Evolutionary conservation across 2,329 filamentous ascomycete species (phyloP).

Genomic region (Metarhizium sp.): DNA sequence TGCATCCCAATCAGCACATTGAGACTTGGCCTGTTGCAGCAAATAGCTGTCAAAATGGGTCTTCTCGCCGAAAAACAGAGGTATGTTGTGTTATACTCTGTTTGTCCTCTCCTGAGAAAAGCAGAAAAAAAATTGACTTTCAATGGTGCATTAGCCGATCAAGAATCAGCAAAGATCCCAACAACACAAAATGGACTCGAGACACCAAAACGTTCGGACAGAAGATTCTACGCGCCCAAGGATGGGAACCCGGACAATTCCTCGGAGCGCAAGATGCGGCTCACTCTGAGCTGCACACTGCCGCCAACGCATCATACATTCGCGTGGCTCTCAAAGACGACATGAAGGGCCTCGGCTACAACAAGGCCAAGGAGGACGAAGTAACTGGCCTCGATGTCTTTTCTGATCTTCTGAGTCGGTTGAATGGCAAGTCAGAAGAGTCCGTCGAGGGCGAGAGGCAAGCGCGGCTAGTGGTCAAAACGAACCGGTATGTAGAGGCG

Average conservation of each 20-base stretch:
- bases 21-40: background rate
- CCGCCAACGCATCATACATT: conserved; percentile 77
- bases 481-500: conserved; percentile 62
- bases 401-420: conserved; percentile 72
- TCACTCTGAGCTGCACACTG: conserved; percentile 68
- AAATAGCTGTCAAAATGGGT: conserved; percentile 20
- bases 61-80: conserved; percentile 26
- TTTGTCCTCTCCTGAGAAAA: background rate
- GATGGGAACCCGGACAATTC: conserved; percentile 79
- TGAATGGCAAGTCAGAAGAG: conserved; percentile 81
- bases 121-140: conserved; percentile 7
- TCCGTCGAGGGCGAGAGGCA: conserved; percentile 61
- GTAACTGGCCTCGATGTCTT: conserved; percentile 82
- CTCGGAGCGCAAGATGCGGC: conserved; percentile 70
- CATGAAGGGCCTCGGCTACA: conserved; percentile 80
- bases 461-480: conserved; percentile 58
- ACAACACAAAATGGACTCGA: conserved; percentile 88
- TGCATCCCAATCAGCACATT: background rate
- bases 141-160: conserved; percentile 20
- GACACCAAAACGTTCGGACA: conserved; percentile 80
- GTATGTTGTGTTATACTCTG: conserved; percentile 8
- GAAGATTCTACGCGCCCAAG: conserved; percentile 77
- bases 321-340: conserved; percentile 82
- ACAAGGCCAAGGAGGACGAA: conserved; percentile 62
- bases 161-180: conserved; percentile 84